Conservation (phyloP, 805 yeast species). For the Helenozyma rhizophorensis region DNA sequence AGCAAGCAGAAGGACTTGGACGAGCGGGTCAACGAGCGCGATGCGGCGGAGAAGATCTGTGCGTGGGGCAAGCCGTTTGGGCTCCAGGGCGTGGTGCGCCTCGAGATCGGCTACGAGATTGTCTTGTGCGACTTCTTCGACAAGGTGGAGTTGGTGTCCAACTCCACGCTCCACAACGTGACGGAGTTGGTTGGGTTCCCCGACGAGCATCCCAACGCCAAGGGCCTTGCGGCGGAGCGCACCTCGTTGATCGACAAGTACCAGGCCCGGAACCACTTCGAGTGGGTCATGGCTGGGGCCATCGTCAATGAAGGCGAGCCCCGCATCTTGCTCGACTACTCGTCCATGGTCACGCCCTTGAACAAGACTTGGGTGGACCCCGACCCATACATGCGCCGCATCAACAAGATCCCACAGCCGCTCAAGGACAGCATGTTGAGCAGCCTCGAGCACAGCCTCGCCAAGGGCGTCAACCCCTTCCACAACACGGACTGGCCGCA, state of each 20-base stretch:
- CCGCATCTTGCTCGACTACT: slow-evolving; percentile 47
- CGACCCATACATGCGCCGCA: slow-evolving; percentile 44
- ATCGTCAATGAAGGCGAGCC: slow-evolving; percentile 45
- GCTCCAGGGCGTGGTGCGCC: slow-evolving; percentile 53
- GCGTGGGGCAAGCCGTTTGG: slow-evolving; percentile 52
- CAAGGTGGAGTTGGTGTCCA: slow-evolving; percentile 44
- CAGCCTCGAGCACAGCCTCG: slow-evolving; percentile 23
- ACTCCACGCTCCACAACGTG: slow-evolving; percentile 34
- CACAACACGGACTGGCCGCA: slow-evolving; percentile 49
- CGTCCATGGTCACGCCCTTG: slow-evolving; percentile 49
- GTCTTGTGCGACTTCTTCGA: slow-evolving; percentile 54
- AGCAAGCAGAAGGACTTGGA: slow-evolving; percentile 19
- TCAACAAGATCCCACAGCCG: slow-evolving; percentile 30
- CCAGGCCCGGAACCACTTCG: slow-evolving; percentile 36
- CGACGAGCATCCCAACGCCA: slow-evolving; percentile 2
- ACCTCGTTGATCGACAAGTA: slow-evolving; percentile 20
- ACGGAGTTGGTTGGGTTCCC: slow-evolving; percentile 40
- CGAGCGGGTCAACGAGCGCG: slow-evolving; percentile 32
- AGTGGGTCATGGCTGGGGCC: slow-evolving; percentile 43
- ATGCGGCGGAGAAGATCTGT: slow-evolving; percentile 49
- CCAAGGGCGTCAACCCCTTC: slow-evolving; percentile 29
- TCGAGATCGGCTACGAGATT: slow-evolving; percentile 61
- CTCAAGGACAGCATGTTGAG: slow-evolving; percentile 30
- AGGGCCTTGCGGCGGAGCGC: slow-evolving; percentile 3
- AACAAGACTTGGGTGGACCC: slow-evolving; percentile 47